A percentile compares a stretch with the other conserved stretches of the same genome.
phyloP scores from a whole-genome alignment of 768 basidiomycete species.

The Sarcodon aspratus region DNA sequence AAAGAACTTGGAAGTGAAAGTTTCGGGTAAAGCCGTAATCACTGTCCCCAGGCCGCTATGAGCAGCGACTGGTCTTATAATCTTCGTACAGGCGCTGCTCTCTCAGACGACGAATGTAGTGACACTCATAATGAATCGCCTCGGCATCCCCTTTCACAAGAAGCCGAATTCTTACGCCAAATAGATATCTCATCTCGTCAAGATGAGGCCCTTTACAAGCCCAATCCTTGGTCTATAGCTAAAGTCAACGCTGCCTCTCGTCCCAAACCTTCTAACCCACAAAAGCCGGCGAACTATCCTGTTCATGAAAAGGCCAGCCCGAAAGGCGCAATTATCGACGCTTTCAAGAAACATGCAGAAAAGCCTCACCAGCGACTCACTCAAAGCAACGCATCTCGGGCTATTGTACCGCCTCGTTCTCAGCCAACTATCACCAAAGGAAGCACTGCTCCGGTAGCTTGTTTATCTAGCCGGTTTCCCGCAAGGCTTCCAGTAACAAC shows the following conservation, averaged over 20 bases:
- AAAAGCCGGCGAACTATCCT: not conserved
- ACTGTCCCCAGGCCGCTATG: not conserved
- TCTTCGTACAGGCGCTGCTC: constrained; percentile 11
- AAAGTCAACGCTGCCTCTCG: constrained; percentile 65
- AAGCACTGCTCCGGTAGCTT: too few relatives aligned
- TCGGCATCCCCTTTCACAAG: constrained; percentile 7
- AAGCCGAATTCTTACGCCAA: constrained; percentile 27
- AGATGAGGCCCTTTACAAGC: constrained; percentile 54
- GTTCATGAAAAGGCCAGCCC: constrained; percentile 3
- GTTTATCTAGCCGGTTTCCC: too few relatives aligned
- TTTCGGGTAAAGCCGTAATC: not conserved
- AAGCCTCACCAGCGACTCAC: not conserved
- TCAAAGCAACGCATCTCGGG: constrained; percentile 9
- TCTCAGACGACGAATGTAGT: constrained; percentile 10
- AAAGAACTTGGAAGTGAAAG: not conserved
- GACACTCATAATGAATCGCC: constrained; percentile 10
- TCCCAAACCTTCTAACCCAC: constrained; percentile 2
- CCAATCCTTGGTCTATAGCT: constrained; percentile 76
- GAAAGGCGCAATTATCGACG: constrained; percentile 28
- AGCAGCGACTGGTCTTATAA: constrained; percentile 19
- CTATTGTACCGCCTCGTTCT: too few relatives aligned
- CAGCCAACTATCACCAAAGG: too few relatives aligned
- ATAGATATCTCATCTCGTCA: constrained; percentile 50
- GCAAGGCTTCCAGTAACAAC: too few relatives aligned
- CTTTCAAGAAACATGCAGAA: constrained; percentile 32